phyloP scores from a whole-genome alignment of 129 eudicot genomes.

The Artemisia argyi region DNA sequence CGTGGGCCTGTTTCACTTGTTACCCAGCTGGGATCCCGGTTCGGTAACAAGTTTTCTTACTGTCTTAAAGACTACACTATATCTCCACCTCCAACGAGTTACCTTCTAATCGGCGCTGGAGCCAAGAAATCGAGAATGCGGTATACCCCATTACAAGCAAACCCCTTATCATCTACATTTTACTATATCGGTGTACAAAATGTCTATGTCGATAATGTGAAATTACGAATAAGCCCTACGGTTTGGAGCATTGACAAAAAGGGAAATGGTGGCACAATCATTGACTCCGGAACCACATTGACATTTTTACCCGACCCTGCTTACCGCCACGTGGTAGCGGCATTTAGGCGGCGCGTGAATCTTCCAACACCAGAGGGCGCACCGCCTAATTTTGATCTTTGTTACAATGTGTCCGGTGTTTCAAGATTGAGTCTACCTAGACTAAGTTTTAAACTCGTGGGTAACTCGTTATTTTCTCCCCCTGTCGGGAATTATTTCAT shows the following conservation, averaged over 20 bases:
- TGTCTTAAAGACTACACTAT: slow-evolving; percentile 72
- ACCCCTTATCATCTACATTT: slow-evolving; percentile 57
- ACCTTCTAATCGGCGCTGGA: slow-evolving; percentile 51
- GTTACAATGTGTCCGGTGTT: slow-evolving; percentile 54
- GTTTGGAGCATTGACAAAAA: slow-evolving; percentile 53
- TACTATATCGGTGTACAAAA: slow-evolving; percentile 62
- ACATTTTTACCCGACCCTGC: slow-evolving; percentile 56
- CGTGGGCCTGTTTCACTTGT: slow-evolving; percentile 67
- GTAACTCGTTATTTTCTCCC: slow-evolving; percentile 52
- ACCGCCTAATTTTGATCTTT: slow-evolving; percentile 55
- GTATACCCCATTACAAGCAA: slow-evolving; percentile 52
- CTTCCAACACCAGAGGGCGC: slow-evolving; percentile 38
- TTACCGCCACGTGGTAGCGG: slow-evolving; percentile 46
- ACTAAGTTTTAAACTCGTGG: slow-evolving; percentile 65
- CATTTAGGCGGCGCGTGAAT: slow-evolving; percentile 53
- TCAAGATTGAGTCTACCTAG: slow-evolving; percentile 42
- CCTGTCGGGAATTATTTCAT: slow-evolving; percentile 61
- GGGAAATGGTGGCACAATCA: slow-evolving; percentile 76
- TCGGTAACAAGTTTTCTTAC: slow-evolving; percentile 68
- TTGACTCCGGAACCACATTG: slow-evolving; percentile 79
- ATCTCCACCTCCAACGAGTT: slow-evolving; percentile 73
- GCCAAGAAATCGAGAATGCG: slow-evolving; percentile 13
- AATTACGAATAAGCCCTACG: slow-evolving; percentile 57
- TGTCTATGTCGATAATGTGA: slow-evolving; percentile 38
- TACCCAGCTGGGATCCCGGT: slow-evolving; percentile 56